Percentiles rank a stretch among this genome's conserved stretches.
Evolutionary conservation across 1,284 basidiomycete species (phyloP).

Genomic region (Boletus mariae): DNA sequence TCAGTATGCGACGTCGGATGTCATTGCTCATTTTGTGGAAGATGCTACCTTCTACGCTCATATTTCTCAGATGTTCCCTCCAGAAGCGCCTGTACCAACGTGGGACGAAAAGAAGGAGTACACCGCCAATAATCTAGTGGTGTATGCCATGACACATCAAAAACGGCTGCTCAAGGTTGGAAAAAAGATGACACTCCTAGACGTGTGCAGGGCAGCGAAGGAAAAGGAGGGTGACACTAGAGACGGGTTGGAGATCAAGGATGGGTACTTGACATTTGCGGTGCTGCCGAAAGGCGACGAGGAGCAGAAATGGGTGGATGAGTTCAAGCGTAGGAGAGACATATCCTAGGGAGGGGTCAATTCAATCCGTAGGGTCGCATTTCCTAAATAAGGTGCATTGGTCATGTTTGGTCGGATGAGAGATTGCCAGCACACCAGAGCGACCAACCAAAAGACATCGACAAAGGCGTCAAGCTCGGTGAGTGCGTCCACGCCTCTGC

Average conservation of each 20-base stretch:
- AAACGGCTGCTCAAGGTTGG: conserved; percentile 86
- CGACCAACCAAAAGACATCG: conserved; percentile 31
- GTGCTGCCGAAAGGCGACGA: conserved; percentile 81
- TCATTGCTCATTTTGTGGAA: conserved; percentile 85
- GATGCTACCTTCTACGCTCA: conserved; percentile 80
- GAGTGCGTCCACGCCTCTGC: conserved; percentile 36
- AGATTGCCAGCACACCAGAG: conserved; percentile 9
- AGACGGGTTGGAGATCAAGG: conserved; percentile 84
- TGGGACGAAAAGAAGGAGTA: conserved; percentile 86
- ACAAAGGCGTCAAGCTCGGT: conserved; percentile 44
- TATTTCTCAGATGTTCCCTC: conserved; percentile 80
- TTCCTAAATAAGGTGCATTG: conserved; percentile 23
- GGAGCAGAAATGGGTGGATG: conserved; percentile 86
- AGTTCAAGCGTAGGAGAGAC: conserved; percentile 69
- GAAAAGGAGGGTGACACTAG: conserved; percentile 54
- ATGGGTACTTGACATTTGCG: conserved; percentile 83
- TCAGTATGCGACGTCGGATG: conserved; percentile 82
- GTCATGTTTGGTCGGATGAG: conserved; percentile 30
- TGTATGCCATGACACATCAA: conserved; percentile 81
- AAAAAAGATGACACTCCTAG: conserved; percentile 79
- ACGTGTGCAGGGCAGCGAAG: conserved; percentile 67
- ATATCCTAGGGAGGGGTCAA: conserved; percentile 2
- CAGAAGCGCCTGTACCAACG: conserved; percentile 53
- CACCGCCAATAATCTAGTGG: conserved; percentile 57
- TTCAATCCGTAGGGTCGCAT: not conserved